These are phyloP conservation scores for Spiromastix sp. DNA, from an alignment of 2,329 filamentous ascomycete genomes.

Conservation along the genomic window DNA sequence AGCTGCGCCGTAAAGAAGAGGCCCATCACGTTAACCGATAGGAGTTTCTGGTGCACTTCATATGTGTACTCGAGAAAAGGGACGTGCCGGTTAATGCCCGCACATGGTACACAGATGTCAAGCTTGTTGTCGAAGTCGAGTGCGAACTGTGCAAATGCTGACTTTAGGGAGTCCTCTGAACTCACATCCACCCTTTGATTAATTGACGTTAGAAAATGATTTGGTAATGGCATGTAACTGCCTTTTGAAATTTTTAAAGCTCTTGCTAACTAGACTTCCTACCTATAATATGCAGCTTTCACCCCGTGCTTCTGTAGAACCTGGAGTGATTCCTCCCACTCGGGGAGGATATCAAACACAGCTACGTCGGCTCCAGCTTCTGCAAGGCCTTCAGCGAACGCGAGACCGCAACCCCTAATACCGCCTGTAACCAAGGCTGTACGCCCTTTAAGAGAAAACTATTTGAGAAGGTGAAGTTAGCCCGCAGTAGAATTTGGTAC, in stretches of 20 bases:
- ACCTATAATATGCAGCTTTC: constrained; percentile 2
- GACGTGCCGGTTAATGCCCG: constrained; percentile 63
- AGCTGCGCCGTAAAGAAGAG: constrained; percentile 39
- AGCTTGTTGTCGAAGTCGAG: constrained; percentile 43
- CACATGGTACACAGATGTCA: constrained; percentile 73
- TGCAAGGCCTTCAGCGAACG: constrained; percentile 35
- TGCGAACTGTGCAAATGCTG: constrained; percentile 24
- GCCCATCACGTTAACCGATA: constrained; percentile 36
- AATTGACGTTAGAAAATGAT: too few species aligned
- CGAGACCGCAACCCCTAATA: constrained; percentile 37
- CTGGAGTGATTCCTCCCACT: not conserved
- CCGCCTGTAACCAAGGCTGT: constrained; percentile 36
- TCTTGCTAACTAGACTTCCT: too few species aligned
- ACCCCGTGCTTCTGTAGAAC: constrained; percentile 2
- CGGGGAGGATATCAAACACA: constrained; percentile 23
- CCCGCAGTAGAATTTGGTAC: not conserved
- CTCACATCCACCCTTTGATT: constrained; percentile 30
- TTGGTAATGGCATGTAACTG: too few species aligned
- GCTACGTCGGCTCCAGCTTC: constrained; percentile 38
- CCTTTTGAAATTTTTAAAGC: too few species aligned
- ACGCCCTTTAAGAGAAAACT: constrained; percentile 28
- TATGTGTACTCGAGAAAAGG: constrained; percentile 36
- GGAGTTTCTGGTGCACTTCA: constrained; percentile 32
- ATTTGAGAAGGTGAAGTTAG: not conserved
- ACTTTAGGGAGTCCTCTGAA: constrained; percentile 20